These are phyloP conservation scores for Nephelium lappaceum DNA, from an alignment of 345 rosid genomes.

Conservation along the genomic window DNA sequence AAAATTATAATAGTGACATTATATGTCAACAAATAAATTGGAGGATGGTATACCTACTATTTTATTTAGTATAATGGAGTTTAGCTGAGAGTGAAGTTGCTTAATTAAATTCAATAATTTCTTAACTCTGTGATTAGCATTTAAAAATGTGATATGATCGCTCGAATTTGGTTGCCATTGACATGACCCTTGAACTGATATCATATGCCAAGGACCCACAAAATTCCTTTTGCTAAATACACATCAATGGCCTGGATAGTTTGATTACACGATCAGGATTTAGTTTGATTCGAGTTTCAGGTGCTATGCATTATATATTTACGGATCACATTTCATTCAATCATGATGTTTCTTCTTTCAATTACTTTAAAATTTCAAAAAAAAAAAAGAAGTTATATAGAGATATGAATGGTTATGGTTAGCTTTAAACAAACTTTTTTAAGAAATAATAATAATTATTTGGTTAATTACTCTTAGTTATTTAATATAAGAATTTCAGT, in stretches of 20 bases:
- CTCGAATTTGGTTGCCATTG: neutral
- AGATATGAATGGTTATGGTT: neutral
- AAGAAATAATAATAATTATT: too few species aligned
- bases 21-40: too few species aligned
- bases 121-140: too few species aligned
- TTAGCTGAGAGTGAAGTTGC: too few species aligned
- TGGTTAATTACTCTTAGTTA: too few species aligned
- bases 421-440: neutral
- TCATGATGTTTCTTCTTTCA: constrained; percentile 15
- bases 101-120: too few species aligned
- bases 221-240: neutral
- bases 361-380: neutral
- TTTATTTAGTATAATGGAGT: too few species aligned
- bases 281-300: constrained; percentile 2
- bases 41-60: too few species aligned
- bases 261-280: neutral
- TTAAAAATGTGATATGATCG: too few species aligned
- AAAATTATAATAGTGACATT: too few species aligned
- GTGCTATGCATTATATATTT: neutral
- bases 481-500: too few species aligned
- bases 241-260: neutral
- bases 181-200: neutral
- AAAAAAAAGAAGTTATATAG: neutral
- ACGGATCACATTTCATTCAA: neutral
- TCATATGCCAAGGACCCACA: constrained; percentile 8